Evolutionary conservation across 768 basidiomycete species (phyloP), one percentile per base, ranked within the genome.

Genomic region (Russula lepida): DNA sequence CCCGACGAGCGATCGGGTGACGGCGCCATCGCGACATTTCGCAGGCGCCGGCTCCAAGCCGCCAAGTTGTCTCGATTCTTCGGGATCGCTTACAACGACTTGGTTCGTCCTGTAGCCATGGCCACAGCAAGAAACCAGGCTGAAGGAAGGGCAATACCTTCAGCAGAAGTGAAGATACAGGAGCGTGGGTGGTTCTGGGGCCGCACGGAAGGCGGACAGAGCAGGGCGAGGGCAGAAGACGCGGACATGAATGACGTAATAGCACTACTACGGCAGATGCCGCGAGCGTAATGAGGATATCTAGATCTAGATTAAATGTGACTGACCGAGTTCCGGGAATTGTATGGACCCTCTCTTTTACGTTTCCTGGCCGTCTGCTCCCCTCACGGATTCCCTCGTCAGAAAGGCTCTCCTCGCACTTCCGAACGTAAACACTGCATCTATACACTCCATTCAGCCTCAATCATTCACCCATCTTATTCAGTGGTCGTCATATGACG

Each of bases 401-500:
- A 72, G 73, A 46, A 69, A 71, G 27, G 73, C 81, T 39, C 67
- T 77, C 1, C 71, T 71, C 23, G 37, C 76, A 9, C 63, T 58
- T 44, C 32, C 63, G 8, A 46, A 70, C 0, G 48, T 65, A 23
- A 28, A 75, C 23, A 68, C 72, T 17, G 54, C 74, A 35, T 57
- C 68, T 9, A 54, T 58, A 21, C 19, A 25, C 21, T 41, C 54
- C 6, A 43, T 66, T 67, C 30, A 67, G 69, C 33, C 68, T 69
- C 37, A 69, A 68, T 25, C 49, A 41, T 59, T 66, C 63, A 52
- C 55, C 2, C 65, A 65, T 19, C 72, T 86, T 13, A 67, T 92
- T 2, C 87, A 92, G 67, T 92, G 92, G 92, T 85, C 89, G 21
- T 84, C 88, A 27, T 98, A 98, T 76, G 94, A 98, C 69, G 80